Evolutionary conservation across 2,329 filamentous ascomycete species (phyloP), one percentile per base, ranked within the genome.

Genomic region (Ophiostoma pallidulum): DNA sequence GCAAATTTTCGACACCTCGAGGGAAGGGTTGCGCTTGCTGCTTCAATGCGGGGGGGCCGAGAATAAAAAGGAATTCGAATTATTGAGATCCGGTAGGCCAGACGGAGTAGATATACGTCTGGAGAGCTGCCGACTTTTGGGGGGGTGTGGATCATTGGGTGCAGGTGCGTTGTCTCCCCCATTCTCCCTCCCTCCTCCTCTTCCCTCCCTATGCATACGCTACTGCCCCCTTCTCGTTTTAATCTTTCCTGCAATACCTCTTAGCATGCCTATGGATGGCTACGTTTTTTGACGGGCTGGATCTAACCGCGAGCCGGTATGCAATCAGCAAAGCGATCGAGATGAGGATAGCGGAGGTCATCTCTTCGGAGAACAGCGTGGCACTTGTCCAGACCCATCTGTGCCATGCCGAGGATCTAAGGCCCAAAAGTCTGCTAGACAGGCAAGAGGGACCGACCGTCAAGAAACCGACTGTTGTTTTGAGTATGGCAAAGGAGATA

Each of bases 91-190:
- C 31, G 29, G 31, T 19, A 26, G 31, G 41, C 41, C 20, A 24
- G n/a, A n/a, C n/a, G n/a, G n/a, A n/a, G n/a, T 37, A 37, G 32
- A 28, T 45, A 45, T 45, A 45, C 31, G 18, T 36, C 16, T 14
- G 26, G 32, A 37, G 32, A n/a, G 33, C 16, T 37, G 22, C 35
- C 22, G 32, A 22, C n/a, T 16, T 33, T 20, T 43, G 22, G 31
- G 41, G 41, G 33, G 24, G 32, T 37, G 42, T 45, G 42, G 42
- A 37, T 37, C 32, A 28, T 22, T 8, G 16, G 41, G 18, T 13
- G 19, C 22, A 36, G 42, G 42, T 45, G 42, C 35, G 32, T 20
- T 29, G 42, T 37, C 31, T 33, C 14, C 12, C 31, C 32, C 22
- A 5, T 39, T 12, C 18, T 13, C 24, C 32, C 33, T 36, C 22